Conservation (phyloP, 1,284 basidiomycete species). For the Cutaneotrichosporon cutaneum region DNA sequence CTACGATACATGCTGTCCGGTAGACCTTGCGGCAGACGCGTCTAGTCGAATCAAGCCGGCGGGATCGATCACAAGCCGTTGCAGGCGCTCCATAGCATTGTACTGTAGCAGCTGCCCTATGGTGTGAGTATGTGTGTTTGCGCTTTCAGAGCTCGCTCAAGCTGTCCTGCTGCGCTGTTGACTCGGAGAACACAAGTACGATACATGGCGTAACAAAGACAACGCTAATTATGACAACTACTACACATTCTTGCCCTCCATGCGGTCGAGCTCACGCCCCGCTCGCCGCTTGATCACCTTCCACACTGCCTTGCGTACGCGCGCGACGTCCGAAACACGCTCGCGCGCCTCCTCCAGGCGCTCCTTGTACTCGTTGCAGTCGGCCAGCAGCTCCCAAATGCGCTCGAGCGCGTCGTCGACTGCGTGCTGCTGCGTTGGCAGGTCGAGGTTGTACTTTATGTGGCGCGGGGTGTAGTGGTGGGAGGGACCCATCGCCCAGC, state of each 20-base stretch:
- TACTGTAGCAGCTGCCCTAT: too few relatives aligned
- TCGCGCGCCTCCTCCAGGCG: conserved; percentile 56
- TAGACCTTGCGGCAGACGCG: too few relatives aligned
- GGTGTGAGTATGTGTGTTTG: too few relatives aligned
- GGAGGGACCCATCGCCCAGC: conserved; percentile 8
- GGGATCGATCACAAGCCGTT: too few relatives aligned
- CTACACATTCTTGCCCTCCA: conserved; percentile 21
- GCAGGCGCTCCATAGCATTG: too few relatives aligned
- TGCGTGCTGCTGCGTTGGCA: conserved; percentile 45
- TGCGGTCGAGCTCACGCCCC: conserved; percentile 40
- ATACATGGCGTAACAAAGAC: conserved; percentile 7
- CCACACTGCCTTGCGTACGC: conserved; percentile 55
- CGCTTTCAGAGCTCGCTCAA: too few relatives aligned
- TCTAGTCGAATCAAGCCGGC: too few relatives aligned
- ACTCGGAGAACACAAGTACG: neutral
- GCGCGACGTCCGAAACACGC: conserved; percentile 54
- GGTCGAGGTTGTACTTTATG: conserved; percentile 48
- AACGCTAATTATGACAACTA: conserved; percentile 9
- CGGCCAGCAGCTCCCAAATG: conserved; percentile 54
- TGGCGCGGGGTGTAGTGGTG: conserved; percentile 31
- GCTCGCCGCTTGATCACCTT: conserved; percentile 52
- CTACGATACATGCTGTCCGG: too few relatives aligned
- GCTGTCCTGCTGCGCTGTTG: too few relatives aligned
- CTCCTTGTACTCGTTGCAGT: conserved; percentile 57
- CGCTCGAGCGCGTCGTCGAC: conserved; percentile 51